phyloP scores from a whole-genome alignment of 164 flowering plant species.

The Houttuynia cordata region DNA sequence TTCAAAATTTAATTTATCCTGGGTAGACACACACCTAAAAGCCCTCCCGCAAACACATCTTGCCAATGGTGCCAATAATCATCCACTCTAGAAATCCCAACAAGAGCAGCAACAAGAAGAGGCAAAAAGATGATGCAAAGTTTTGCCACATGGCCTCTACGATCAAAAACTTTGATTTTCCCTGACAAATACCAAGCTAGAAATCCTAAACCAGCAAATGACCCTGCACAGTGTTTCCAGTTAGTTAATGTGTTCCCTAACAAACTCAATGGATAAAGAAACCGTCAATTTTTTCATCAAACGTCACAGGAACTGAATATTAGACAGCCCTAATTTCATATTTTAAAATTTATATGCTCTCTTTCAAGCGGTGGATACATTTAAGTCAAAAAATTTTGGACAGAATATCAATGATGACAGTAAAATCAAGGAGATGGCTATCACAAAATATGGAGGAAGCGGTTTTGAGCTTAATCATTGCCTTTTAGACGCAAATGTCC shows the following conservation, averaged over 20 bases:
- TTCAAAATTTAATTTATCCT: not conserved
- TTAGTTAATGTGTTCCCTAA: conserved; percentile 5
- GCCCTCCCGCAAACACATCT: conserved; percentile 74
- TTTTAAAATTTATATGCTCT: too few relatives aligned
- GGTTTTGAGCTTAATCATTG: too few relatives aligned
- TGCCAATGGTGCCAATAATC: conserved; percentile 88
- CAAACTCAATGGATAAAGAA: too few relatives aligned
- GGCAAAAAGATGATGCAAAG: conserved; percentile 55
- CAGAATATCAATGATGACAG: too few relatives aligned
- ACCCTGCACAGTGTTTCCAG: conserved; percentile 31
- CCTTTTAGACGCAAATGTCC: too few relatives aligned
- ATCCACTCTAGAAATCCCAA: conserved; percentile 65
- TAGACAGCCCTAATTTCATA: too few relatives aligned
- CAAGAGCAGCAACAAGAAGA: conserved; percentile 46
- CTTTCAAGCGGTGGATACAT: too few relatives aligned
- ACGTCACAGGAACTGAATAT: too few relatives aligned
- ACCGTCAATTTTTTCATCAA: too few relatives aligned
- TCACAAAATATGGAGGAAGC: too few relatives aligned
- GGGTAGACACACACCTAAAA: conserved; percentile 36
- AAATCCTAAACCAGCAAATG: conserved; percentile 63
- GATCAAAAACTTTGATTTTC: conserved; percentile 54
- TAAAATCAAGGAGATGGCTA: too few relatives aligned
- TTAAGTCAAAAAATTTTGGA: too few relatives aligned
- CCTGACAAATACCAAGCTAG: conserved; percentile 57
- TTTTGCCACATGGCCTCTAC: conserved; percentile 59